Base-by-base conservation (phyloP, 2,329 filamentous ascomycete species). In the Penicillium decumbens region DNA sequence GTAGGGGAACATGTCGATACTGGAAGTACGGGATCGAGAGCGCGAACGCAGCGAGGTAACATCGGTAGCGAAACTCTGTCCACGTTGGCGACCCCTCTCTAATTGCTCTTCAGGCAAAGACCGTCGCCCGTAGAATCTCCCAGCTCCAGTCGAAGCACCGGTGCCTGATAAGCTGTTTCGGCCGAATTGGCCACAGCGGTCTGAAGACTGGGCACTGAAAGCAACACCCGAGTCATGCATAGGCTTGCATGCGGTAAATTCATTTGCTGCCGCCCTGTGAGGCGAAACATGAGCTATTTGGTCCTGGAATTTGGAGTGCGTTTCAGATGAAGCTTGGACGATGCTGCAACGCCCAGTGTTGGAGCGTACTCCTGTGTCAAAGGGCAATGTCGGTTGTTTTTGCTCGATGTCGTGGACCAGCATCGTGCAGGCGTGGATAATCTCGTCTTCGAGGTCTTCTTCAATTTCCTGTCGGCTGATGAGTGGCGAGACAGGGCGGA, bases 341-440 rank as follows among this genome's bases (percentile, higher is more conserved):
- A 45, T 37, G 24, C 27, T 29, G 4, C 10, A 32, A 25, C 27
- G 20, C 12, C 37, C 35, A 35, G 23, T 37, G 23, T 35, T 18
- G n/a, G 41, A 12, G 25, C 33, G 6, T 23, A 15, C 27, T 33
- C 45, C 35, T 20, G 24, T 13, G 13, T 50, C 38, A 6, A 49
- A 43, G 2, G 49, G 51, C 46, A 53, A 54, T 7, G 57, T 48
- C 12, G 59, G 56, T 5, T 60, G 18, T 0, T 58, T 63, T 44
- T 57, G 61, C 37, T 66, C 63, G 49, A 66, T 65, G 41, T 47
- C 64, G 53, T 64, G 63, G 43, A 60, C 61, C 23, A 64, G 66
- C 43, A 65, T 58, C 20, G 59, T 60, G 47, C 71, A 73, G 13
- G 69, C 56, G 41, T 66, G 58, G 50, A 65, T 64, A 29, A 73